A percentile compares a stretch with the other conserved stretches of the same genome.
These are phyloP conservation scores for Prototheca cutis DNA, from an alignment of 163 green algal species.

Conservation along the genomic window DNA sequence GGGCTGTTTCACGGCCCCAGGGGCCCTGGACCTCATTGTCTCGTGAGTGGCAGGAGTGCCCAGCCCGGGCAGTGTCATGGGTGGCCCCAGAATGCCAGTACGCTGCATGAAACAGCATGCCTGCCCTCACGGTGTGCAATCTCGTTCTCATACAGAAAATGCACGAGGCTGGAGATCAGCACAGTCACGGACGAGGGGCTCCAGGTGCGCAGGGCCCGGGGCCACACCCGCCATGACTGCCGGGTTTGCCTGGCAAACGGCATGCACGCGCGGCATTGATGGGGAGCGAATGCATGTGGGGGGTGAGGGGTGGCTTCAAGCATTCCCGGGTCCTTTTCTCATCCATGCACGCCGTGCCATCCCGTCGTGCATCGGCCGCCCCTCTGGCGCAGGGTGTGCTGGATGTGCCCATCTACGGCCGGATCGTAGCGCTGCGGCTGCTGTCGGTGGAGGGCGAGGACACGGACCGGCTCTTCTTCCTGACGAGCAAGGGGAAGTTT, in stretches of 20 bases:
- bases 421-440: constrained; percentile 74
- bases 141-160: constrained; percentile 51
- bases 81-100: no score
- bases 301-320: neutral
- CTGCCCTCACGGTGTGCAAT: neutral
- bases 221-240: neutral
- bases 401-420: constrained; percentile 89
- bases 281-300: neutral
- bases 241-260: neutral
- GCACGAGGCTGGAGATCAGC: constrained; percentile 85
- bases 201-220: constrained; percentile 37
- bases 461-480: constrained; percentile 78
- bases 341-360: neutral
- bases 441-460: constrained; percentile 61
- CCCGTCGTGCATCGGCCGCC: no score
- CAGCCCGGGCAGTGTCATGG: no score
- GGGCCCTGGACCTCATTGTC: constrained; percentile 85
- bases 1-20: constrained; percentile 70
- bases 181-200: constrained; percentile 65
- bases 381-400: constrained; percentile 68
- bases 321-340: neutral
- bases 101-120: no score
- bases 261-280: neutral
- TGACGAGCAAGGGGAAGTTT: constrained; percentile 31
- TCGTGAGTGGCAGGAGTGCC: constrained; percentile 40